These are phyloP conservation scores for Umbelopsis vinacea DNA, from an alignment of 192 early-diverging fungal genomes.

Conservation along the genomic window DNA sequence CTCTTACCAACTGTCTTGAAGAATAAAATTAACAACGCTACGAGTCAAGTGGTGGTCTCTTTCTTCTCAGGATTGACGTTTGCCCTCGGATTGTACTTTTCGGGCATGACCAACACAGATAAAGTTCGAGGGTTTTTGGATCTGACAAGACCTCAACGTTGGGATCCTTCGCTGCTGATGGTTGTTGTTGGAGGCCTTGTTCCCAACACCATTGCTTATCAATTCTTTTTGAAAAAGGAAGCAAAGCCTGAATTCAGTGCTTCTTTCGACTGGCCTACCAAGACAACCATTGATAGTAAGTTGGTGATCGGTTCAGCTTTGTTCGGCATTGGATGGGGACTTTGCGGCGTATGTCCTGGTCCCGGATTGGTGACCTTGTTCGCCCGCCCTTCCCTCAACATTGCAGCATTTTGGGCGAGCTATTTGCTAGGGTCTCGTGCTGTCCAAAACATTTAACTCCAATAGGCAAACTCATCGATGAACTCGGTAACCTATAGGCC, in stretches of 20 bases:
- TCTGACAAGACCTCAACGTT: background rate
- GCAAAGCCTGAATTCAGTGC: background rate
- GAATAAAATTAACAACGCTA: background rate
- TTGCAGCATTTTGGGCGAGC: background rate
- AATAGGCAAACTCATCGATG: background rate
- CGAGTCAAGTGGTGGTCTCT: background rate
- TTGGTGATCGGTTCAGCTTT: background rate
- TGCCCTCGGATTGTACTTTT: background rate
- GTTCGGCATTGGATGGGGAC: conserved; percentile 21
- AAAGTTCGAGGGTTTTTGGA: conserved; percentile 16
- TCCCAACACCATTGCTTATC: conserved; percentile 6
- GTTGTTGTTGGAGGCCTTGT: conserved; percentile 12
- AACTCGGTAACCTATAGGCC: too few relatives aligned
- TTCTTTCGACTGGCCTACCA: background rate
- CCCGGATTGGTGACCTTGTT: conserved; percentile 11
- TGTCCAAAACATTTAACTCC: background rate
- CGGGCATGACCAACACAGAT: conserved; percentile 11
- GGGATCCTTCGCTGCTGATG: conserved; percentile 12
- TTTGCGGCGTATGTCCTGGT: conserved; percentile 16
- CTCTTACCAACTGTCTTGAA: background rate
- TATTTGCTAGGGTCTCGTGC: conserved; percentile 3
- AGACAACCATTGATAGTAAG: background rate
- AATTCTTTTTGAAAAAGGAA: background rate
- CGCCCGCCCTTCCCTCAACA: background rate
- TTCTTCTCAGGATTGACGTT: background rate